Evolutionary conservation across 2,329 filamentous ascomycete genomes (phyloP).

Genomic region (Cladorrhinum sp.): DNA sequence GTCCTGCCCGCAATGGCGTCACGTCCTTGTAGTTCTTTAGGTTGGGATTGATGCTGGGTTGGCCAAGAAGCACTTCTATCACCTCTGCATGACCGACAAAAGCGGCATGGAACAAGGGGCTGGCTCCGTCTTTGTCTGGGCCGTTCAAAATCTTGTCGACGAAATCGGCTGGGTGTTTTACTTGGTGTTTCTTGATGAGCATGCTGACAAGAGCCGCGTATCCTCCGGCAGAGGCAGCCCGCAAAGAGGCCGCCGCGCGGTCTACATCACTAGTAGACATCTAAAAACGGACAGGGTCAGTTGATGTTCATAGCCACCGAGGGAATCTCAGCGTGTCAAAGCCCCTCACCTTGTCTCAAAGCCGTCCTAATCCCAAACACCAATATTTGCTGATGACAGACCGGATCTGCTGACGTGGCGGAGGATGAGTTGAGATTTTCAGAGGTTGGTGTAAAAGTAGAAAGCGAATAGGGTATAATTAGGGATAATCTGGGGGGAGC

Average conservation of each 20-base stretch:
- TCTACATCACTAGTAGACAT: background rate
- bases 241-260: background rate
- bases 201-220: background rate
- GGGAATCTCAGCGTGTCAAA: background rate
- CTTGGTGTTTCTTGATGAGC: background rate
- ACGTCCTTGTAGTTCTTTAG: background rate
- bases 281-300: background rate
- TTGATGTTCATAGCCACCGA: background rate
- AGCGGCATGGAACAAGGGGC: background rate
- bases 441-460: no score
- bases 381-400: background rate
- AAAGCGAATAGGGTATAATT: no score
- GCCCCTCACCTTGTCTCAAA: background rate
- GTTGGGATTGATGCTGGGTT: background rate
- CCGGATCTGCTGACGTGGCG: no score
- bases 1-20: background rate
- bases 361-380: background rate
- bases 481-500: no score
- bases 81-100: background rate
- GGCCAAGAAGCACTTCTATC: background rate
- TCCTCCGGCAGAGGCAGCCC: background rate
- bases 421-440: no score
- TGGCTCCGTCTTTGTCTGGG: background rate
- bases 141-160: background rate
- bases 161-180: background rate